Evolutionary conservation across 2,329 filamentous ascomycete genomes (phyloP).

Genomic region (Cladosporium phlei): DNA sequence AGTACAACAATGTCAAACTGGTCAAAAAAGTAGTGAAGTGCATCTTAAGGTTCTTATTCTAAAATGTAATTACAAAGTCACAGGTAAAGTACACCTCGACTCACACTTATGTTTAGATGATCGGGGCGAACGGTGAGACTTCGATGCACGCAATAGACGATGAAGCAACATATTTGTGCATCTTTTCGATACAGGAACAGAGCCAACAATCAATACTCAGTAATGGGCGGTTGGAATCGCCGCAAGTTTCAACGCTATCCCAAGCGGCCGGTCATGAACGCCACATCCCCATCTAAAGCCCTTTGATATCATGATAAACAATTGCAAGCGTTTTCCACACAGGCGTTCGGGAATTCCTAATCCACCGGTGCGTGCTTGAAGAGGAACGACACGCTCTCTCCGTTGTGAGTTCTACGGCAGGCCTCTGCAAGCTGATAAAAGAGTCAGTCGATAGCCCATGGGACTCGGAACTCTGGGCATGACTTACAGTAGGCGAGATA

Average conservation of each 20-base stretch:
- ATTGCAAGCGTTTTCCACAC: not conserved
- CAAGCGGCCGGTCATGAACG: slow-evolving; percentile 1
- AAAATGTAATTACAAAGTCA: no score
- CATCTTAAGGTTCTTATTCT: no score
- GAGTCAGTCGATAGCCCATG: slow-evolving; percentile 14
- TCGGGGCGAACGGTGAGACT: no score
- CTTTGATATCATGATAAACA: not conserved
- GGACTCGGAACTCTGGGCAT: not conserved
- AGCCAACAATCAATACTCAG: no score
- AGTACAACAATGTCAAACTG: no score
- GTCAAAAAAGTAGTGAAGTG: no score
- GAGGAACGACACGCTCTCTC: slow-evolving; percentile 61
- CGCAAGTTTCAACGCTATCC: not conserved
- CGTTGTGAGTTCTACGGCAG: slow-evolving; percentile 65
- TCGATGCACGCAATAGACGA: no score
- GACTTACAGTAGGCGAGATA: slow-evolving; percentile 68
- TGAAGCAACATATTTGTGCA: no score
- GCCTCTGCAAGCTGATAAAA: slow-evolving; percentile 56
- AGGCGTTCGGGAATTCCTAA: not conserved
- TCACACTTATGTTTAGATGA: no score
- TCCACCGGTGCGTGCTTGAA: slow-evolving; percentile 58
- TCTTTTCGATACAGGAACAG: no score
- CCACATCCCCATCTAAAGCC: slow-evolving; percentile 4
- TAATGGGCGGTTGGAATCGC: no score
- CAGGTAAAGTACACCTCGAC: no score